Evolutionary conservation across 768 basidiomycete species (phyloP).

Genomic region (Boletus fagicola): DNA sequence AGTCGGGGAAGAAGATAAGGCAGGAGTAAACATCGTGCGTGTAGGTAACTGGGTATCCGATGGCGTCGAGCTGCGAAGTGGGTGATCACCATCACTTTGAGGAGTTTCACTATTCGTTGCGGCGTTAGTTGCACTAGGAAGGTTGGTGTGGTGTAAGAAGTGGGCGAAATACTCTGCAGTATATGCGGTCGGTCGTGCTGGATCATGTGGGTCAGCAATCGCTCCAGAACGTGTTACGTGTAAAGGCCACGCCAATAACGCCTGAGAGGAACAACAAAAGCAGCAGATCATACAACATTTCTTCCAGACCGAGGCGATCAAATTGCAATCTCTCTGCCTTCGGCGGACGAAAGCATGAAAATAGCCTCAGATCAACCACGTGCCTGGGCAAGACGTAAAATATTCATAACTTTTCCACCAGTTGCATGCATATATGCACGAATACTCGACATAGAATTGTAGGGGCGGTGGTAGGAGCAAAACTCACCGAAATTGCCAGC

Average conservation of each 20-base stretch:
- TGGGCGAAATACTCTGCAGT: conserved; percentile 3
- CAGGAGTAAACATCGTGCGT: neutral
- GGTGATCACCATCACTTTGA: neutral
- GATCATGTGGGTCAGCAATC: conserved; percentile 3
- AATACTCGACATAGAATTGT: neutral
- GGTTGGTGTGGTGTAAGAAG: neutral
- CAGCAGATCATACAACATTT: neutral
- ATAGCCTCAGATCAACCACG: neutral
- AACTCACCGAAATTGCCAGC: conserved; percentile 9
- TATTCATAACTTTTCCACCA: too few species aligned
- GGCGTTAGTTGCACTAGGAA: neutral
- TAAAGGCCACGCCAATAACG: neutral
- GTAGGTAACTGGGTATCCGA: neutral
- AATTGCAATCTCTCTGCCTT: neutral
- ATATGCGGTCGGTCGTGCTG: conserved; percentile 8
- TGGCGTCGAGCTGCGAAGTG: neutral
- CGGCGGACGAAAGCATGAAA: neutral
- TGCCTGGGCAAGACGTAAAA: neutral
- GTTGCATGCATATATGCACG: neutral
- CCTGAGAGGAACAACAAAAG: neutral
- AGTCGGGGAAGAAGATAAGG: neutral
- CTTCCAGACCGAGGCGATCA: neutral
- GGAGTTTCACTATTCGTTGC: neutral
- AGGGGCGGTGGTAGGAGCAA: neutral
- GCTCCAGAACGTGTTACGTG: neutral